A percentile compares a stretch with the other conserved stretches of the same genome.
Conservation (phyloP, 257 asterid species). For the Solanum bukasovii region DNA sequence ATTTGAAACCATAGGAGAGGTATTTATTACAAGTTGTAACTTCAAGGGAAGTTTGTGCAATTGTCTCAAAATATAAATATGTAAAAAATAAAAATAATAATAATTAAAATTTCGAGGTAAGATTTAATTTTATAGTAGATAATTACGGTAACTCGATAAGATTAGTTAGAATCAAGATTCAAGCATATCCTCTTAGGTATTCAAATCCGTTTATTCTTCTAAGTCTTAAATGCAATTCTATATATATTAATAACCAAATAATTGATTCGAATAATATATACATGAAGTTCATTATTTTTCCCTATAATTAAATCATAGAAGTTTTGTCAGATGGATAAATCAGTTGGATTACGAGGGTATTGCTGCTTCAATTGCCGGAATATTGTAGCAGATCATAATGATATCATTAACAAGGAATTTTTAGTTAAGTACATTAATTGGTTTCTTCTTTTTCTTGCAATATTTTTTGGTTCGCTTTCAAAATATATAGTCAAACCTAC, state of each 20-base stretch:
- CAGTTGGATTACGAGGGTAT: not conserved
- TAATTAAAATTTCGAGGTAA: not conserved
- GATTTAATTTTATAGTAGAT: not conserved
- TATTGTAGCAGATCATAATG: not conserved
- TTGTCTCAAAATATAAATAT: not conserved
- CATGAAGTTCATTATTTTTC: not conserved
- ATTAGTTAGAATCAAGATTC: not conserved
- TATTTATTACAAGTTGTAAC: not conserved
- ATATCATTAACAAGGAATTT: not conserved
- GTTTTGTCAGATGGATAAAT: not conserved
- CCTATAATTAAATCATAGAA: not conserved
- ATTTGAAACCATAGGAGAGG: not conserved
- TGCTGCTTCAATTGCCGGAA: constrained; percentile 7
- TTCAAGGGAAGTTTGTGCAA: not conserved
- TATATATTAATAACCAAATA: not conserved
- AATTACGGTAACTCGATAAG: not conserved
- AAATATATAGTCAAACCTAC: not conserved
- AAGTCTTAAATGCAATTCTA: not conserved
- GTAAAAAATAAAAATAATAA: not conserved
- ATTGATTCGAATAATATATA: not conserved
- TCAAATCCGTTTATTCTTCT: not conserved
- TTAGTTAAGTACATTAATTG: not conserved
- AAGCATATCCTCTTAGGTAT: not conserved
- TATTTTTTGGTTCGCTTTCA: not conserved
- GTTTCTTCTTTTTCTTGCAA: not conserved